Evolutionary conservation across 2,329 filamentous ascomycete species (phyloP).

Genomic region (Fusarium verrucosum): DNA sequence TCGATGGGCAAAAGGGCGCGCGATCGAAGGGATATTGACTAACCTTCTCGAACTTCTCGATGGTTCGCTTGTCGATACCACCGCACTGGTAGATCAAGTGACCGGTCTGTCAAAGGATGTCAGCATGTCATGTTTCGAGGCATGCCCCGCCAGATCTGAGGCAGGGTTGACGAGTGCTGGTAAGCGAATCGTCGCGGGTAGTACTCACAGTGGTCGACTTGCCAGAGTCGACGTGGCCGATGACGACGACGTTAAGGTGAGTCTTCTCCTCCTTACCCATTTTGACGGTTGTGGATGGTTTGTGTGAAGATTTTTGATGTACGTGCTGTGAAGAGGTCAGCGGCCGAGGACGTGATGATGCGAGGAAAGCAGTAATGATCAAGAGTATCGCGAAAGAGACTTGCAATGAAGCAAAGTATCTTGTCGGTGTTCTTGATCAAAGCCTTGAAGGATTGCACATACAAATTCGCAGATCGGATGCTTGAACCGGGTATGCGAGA

Average conservation of each 20-base stretch:
- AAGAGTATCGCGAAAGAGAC: constrained; percentile 7
- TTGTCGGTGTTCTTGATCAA: constrained; percentile 22
- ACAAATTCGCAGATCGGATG: constrained; percentile 56
- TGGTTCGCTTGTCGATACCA: constrained; percentile 99
- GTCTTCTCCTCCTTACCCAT: constrained; percentile 89
- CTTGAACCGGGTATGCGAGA: constrained; percentile 58
- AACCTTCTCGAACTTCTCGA: constrained; percentile 99
- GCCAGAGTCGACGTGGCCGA: constrained; percentile 99
- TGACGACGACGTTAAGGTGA: constrained; percentile 98
- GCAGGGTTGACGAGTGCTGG: constrained; percentile 13
- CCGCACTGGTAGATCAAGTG: constrained; percentile 99
- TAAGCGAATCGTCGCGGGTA: constrained; percentile 27
- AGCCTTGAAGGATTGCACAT: constrained; percentile 36
- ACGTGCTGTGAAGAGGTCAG: constrained; percentile 41
- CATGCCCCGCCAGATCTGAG: constrained; percentile 18
- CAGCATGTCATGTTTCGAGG: constrained; percentile 15
- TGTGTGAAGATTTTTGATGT: constrained; percentile 36
- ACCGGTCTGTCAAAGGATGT: constrained; percentile 63
- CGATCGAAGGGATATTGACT: constrained; percentile 48
- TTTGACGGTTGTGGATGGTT: constrained; percentile 48
- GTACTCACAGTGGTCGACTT: constrained; percentile 94
- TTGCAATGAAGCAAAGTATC: constrained; percentile 14
- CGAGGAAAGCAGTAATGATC: constrained; percentile 4
- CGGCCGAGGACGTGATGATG: neutral
- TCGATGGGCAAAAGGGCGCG: constrained; percentile 18